Evolutionary conservation across 1,284 basidiomycete species (phyloP).

Genomic region (Phenoliferia sp.): DNA sequence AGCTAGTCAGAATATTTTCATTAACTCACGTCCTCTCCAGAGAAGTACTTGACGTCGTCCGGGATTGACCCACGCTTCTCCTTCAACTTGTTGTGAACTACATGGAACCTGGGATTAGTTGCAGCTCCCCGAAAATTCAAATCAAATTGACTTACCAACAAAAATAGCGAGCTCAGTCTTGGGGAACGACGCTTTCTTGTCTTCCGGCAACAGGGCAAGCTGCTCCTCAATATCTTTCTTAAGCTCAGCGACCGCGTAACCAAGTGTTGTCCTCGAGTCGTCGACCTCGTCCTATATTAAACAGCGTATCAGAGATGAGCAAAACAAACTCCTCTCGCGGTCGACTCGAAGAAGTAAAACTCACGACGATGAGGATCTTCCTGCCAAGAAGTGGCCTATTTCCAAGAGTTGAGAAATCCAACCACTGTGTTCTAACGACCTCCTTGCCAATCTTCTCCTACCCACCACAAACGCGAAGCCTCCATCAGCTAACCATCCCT

Average conservation of each 20-base stretch:
- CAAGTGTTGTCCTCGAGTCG: constrained; percentile 68
- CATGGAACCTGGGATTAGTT: not conserved
- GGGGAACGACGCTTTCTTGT: constrained; percentile 26
- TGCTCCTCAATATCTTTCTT: constrained; percentile 77
- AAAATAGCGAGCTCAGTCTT: constrained; percentile 78
- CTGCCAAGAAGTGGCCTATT: constrained; percentile 62
- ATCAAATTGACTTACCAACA: constrained; percentile 48
- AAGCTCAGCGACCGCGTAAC: constrained; percentile 78
- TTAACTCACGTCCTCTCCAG: constrained; percentile 32
- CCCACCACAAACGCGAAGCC: not conserved
- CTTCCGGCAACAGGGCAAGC: constrained; percentile 56
- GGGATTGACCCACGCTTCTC: constrained; percentile 71
- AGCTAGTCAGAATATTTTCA: not conserved
- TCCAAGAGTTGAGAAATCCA: constrained; percentile 59
- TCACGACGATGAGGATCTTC: constrained; percentile 72
- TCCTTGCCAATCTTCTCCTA: constrained; percentile 70
- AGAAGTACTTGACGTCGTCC: constrained; percentile 54
- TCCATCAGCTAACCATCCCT: not conserved
- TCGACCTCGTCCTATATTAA: constrained; percentile 77
- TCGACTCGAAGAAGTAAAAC: constrained; percentile 38
- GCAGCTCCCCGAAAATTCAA: not conserved
- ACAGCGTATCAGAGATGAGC: not conserved
- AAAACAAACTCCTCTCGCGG: not conserved
- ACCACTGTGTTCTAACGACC: constrained; percentile 82
- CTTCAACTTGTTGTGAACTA: constrained; percentile 89